These are phyloP conservation scores for Eleusine coracana DNA, from an alignment of 176 grass and related monocot genomes.

Conservation along the genomic window DNA sequence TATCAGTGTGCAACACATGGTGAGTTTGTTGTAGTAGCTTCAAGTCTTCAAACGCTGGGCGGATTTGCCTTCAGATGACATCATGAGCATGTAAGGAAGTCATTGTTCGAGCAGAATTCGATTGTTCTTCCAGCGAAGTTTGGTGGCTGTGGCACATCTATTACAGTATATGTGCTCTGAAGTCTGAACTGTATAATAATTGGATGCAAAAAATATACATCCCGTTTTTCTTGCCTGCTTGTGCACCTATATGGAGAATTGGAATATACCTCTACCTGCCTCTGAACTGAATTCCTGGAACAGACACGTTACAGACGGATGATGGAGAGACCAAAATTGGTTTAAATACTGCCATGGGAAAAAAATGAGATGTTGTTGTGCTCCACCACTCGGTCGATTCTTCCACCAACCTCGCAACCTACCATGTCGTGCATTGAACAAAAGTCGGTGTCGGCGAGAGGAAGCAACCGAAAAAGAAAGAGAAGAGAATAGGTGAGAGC, in stretches of 20 bases:
- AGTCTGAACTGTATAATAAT: slow-evolving; percentile 35
- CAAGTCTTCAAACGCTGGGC: background rate
- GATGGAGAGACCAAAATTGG: background rate
- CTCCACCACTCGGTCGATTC: slow-evolving; percentile 37
- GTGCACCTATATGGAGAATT: background rate
- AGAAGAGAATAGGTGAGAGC: background rate
- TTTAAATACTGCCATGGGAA: slow-evolving; percentile 20
- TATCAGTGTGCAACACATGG: slow-evolving; percentile 8
- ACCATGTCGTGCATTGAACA: slow-evolving; percentile 34
- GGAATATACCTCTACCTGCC: background rate
- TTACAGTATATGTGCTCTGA: background rate
- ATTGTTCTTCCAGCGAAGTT: background rate
- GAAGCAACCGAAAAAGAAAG: slow-evolving; percentile 46
- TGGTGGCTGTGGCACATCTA: background rate
- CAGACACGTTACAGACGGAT: slow-evolving; percentile 22
- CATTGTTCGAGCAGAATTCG: background rate
- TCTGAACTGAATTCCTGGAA: slow-evolving; percentile 4
- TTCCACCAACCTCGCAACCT: slow-evolving; percentile 45
- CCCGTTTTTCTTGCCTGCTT: slow-evolving; percentile 1
- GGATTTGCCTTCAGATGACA: background rate
- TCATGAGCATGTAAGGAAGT: background rate
- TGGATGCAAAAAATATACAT: background rate
- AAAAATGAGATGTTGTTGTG: slow-evolving; percentile 30
- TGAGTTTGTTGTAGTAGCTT: background rate
- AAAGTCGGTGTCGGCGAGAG: slow-evolving; percentile 49